A percentile compares a stretch with the other conserved stretches of the same genome.
These are phyloP conservation scores for Dactylellina drechsleri DNA, from an alignment of 2,329 filamentous ascomycete genomes.

Conservation along the genomic window DNA sequence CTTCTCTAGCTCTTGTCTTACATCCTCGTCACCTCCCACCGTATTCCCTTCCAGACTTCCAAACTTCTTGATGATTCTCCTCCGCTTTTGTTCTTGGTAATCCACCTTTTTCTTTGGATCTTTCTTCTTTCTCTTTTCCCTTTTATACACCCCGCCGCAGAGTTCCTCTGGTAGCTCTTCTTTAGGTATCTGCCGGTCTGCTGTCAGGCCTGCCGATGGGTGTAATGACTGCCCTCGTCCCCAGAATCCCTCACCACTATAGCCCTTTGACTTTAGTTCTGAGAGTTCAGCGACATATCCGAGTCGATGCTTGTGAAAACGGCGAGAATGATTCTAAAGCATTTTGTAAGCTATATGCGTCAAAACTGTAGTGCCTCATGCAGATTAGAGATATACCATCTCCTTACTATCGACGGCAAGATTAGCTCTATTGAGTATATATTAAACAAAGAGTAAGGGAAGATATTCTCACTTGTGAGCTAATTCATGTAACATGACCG, in stretches of 20 bases:
- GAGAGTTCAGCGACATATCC: slow-evolving; percentile 77
- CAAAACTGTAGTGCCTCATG: too few species aligned
- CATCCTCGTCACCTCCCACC: slow-evolving; percentile 75
- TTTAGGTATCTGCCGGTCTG: slow-evolving; percentile 62
- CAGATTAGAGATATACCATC: slow-evolving; percentile 66
- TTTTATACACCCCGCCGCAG: slow-evolving; percentile 82
- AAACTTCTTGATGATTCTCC: slow-evolving; percentile 79
- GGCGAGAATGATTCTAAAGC: slow-evolving; percentile 76
- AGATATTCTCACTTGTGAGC: slow-evolving; percentile 60
- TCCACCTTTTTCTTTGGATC: slow-evolving; percentile 66
- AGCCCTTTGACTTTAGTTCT: slow-evolving; percentile 74
- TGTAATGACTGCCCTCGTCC: slow-evolving; percentile 68
- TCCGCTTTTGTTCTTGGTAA: slow-evolving; percentile 78
- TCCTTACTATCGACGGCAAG: slow-evolving; percentile 67
- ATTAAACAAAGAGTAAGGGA: background rate
- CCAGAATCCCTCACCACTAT: slow-evolving; percentile 86
- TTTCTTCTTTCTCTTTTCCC: slow-evolving; percentile 67
- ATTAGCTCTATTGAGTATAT: background rate
- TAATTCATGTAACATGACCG: slow-evolving; percentile 73
- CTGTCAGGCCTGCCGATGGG: slow-evolving; percentile 53
- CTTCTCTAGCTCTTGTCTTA: slow-evolving; percentile 74
- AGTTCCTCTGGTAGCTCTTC: slow-evolving; percentile 75
- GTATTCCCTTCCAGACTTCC: slow-evolving; percentile 72
- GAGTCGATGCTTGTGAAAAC: slow-evolving; percentile 83
- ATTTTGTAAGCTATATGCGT: too few species aligned